Percentiles rank a stretch among this genome's conserved stretches.
Conservation (phyloP, 495 filamentous ascomycete genomes). For the Tuber melanosporum region DNA sequence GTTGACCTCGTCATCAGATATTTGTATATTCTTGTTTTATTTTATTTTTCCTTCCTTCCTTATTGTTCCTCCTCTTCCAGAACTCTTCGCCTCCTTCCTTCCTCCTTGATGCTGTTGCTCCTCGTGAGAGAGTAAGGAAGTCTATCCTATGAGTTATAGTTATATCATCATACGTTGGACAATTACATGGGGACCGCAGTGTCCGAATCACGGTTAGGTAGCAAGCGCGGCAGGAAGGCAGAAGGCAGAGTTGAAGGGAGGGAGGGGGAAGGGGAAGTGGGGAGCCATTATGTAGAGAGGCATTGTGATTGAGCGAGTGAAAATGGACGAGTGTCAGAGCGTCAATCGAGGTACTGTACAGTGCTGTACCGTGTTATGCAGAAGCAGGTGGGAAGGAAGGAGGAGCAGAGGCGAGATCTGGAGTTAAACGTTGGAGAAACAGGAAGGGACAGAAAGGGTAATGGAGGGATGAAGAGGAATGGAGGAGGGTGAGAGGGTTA, state of each 20-base stretch:
- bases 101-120: background rate
- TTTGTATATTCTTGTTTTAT: background rate
- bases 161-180: background rate
- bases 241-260: background rate
- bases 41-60: background rate
- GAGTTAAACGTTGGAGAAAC: background rate
- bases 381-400: background rate
- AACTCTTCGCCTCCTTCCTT: background rate
- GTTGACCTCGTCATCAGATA: background rate
- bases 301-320: background rate
- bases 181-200: background rate
- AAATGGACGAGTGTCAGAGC: background rate
- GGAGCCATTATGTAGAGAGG: background rate
- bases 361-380: background rate
- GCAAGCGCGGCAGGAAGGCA: background rate
- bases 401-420: constrained; percentile 2
- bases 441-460: background rate
- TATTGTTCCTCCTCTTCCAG: background rate
- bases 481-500: background rate
- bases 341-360: background rate
- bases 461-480: background rate
- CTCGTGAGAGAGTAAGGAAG: background rate
- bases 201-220: background rate
- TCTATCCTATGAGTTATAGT: constrained; percentile 1
- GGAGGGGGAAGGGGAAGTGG: background rate